Evolutionary conservation across 768 basidiomycete genomes (phyloP).

Genomic region (Mycena pura): DNA sequence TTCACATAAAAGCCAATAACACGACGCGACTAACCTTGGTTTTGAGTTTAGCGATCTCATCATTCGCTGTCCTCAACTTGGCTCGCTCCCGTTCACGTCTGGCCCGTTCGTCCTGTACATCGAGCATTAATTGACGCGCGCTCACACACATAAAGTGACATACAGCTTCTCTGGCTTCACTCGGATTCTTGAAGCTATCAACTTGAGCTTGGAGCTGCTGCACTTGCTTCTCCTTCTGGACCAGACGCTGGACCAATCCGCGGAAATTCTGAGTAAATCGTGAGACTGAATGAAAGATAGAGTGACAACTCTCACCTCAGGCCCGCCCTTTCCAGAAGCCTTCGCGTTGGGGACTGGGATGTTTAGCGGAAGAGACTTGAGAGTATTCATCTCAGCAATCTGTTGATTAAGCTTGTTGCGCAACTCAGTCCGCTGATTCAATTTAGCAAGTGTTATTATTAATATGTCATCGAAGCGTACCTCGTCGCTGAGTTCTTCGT

Average conservation of each 20-base stretch:
- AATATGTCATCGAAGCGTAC: slow-evolving; percentile 40
- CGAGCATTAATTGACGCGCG: not conserved
- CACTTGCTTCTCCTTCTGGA: slow-evolving; percentile 88
- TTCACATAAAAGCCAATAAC: not conserved
- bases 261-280: slow-evolving; percentile 57
- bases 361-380: slow-evolving; percentile 58
- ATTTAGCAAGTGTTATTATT: not conserved
- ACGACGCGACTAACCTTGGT: slow-evolving; percentile 55
- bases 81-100: slow-evolving; percentile 77
- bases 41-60: slow-evolving; percentile 77
- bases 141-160: slow-evolving; percentile 27
- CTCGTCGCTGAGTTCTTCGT: slow-evolving; percentile 73
- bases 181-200: slow-evolving; percentile 65
- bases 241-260: slow-evolving; percentile 79
- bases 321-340: slow-evolving; percentile 53
- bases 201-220: slow-evolving; percentile 75
- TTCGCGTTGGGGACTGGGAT: slow-evolving; percentile 46
- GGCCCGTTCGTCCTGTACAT: slow-evolving; percentile 63
- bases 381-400: slow-evolving; percentile 69
- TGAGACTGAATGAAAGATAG: not conserved
- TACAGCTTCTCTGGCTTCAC: slow-evolving; percentile 66
- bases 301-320: slow-evolving; percentile 56
- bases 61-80: slow-evolving; percentile 74
- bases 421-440: slow-evolving; percentile 54
- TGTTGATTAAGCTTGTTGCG: slow-evolving; percentile 64